These are phyloP conservation scores for Phytophthora foliorum DNA, from an alignment of 352 stramenopile genomes.

Conservation along the genomic window DNA sequence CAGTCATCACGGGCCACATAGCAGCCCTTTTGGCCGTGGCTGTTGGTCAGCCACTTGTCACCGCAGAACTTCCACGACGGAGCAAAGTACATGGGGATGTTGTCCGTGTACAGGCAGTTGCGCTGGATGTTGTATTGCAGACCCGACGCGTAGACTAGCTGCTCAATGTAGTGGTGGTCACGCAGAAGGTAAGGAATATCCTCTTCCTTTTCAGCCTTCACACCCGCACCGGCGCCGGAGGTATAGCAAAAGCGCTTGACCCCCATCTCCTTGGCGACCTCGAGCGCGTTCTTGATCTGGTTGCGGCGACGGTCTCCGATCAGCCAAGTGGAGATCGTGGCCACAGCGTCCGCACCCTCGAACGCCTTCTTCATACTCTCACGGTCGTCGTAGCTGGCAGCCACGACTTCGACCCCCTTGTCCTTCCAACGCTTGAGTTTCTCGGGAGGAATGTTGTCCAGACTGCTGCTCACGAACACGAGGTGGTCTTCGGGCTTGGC, in stretches of 20 bases:
- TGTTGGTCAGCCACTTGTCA: slow-evolving; percentile 39
- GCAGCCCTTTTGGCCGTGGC: slow-evolving; percentile 14
- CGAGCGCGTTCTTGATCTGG: slow-evolving; percentile 34
- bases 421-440: slow-evolving; percentile 23
- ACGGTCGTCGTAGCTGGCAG: slow-evolving; percentile 32
- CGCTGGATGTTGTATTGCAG: slow-evolving; percentile 42
- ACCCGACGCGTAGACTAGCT: slow-evolving; percentile 28
- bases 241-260: slow-evolving; percentile 41
- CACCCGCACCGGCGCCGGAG: slow-evolving; percentile 24
- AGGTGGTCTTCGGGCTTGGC: slow-evolving; percentile 37
- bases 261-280: slow-evolving; percentile 24
- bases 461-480: slow-evolving; percentile 36
- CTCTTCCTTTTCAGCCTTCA: slow-evolving; percentile 29
- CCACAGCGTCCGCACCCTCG: slow-evolving; percentile 26
- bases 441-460: slow-evolving; percentile 32
- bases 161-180: slow-evolving; percentile 40
- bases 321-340: slow-evolving; percentile 39
- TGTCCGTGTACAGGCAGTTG: slow-evolving; percentile 39
- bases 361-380: slow-evolving; percentile 41
- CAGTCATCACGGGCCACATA: slow-evolving; percentile 33
- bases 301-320: slow-evolving; percentile 37
- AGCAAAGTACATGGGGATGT: slow-evolving; percentile 38
- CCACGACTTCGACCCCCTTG: slow-evolving; percentile 34
- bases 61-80: slow-evolving; percentile 40
- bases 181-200: slow-evolving; percentile 33